These are phyloP conservation scores for Mycosphaerella sp. DNA, from an alignment of 2,329 filamentous ascomycete genomes.

Conservation along the genomic window DNA sequence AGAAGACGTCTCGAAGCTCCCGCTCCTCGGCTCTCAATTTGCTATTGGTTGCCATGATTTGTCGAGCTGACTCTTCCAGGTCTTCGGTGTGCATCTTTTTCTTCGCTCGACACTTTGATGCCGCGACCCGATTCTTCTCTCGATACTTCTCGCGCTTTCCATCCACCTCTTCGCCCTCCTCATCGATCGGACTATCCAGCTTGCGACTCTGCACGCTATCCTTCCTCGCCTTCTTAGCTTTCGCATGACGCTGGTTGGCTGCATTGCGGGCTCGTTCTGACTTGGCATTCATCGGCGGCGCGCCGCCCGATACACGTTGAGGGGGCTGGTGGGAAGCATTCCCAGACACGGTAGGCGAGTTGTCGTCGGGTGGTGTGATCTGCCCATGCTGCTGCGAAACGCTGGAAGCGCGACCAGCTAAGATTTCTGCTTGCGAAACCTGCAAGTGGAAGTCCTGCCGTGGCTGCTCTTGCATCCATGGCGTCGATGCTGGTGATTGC, in stretches of 20 bases:
- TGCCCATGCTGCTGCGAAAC: constrained; percentile 31
- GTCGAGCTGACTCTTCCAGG: constrained; percentile 44
- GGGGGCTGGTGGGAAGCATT: not conserved
- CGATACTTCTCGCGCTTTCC: constrained; percentile 54
- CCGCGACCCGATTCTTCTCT: constrained; percentile 65
- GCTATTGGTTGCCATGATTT: constrained; percentile 32
- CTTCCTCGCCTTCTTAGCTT: constrained; percentile 25
- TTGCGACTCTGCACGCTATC: constrained; percentile 13
- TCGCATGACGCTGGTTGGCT: constrained; percentile 28
- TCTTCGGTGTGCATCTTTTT: constrained; percentile 53
- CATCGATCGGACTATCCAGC: constrained; percentile 6
- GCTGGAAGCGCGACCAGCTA: constrained; percentile 15
- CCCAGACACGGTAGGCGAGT: constrained; percentile 12
- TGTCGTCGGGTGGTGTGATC: constrained; percentile 35
- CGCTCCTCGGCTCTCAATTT: constrained; percentile 30
- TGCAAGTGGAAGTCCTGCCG: constrained; percentile 2
- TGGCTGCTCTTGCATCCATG: constrained; percentile 6
- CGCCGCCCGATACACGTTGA: not conserved
- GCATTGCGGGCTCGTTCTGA: constrained; percentile 31
- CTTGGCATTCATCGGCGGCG: constrained; percentile 17
- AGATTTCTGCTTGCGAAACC: constrained; percentile 17
- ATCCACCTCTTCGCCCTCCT: constrained; percentile 24
- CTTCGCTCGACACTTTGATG: constrained; percentile 68
- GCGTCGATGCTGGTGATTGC: constrained; percentile 4
- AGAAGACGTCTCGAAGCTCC: constrained; percentile 31